Conservation (phyloP, 164 flowering plant species). For the Cinnamomum micranthum region DNA sequence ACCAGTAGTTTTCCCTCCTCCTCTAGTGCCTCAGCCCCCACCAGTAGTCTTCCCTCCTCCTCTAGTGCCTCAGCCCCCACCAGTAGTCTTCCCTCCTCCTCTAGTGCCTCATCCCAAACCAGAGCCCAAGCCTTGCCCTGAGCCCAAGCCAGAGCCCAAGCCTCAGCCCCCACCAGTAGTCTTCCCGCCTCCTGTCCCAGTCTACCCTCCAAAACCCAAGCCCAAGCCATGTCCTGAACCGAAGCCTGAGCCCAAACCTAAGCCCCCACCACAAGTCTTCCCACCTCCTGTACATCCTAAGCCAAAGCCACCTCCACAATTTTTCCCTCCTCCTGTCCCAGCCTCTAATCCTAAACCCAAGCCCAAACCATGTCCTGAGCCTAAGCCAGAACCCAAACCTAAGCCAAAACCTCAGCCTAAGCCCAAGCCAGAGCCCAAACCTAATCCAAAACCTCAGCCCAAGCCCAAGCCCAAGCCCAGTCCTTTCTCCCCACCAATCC, state of each 20-base stretch:
- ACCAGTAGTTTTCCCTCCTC: neutral
- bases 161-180: neutral
- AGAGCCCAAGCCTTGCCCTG: neutral
- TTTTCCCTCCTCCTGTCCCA: slow-evolving; percentile 1
- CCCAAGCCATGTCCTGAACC: neutral
- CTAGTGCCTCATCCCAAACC: neutral
- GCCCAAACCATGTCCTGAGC: neutral
- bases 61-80: neutral
- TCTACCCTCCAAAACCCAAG: neutral
- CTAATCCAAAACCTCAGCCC: neutral
- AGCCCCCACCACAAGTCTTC: neutral
- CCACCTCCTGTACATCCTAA: neutral
- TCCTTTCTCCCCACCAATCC: neutral
- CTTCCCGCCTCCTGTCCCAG: neutral
- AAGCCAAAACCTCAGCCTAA: too few species aligned
- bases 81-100: too few species aligned
- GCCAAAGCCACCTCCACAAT: neutral
- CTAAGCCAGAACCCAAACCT: neutral
- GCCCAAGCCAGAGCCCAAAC: neutral
- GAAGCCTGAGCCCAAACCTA: neutral
- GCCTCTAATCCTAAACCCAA: neutral
- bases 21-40: neutral
- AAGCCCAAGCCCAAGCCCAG: neutral
- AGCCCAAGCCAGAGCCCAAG: neutral
- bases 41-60: neutral